A percentile compares a stretch with the other conserved stretches of the same genome.
Conservation (phyloP, 768 basidiomycete genomes). For the Auricularia sp. region DNA sequence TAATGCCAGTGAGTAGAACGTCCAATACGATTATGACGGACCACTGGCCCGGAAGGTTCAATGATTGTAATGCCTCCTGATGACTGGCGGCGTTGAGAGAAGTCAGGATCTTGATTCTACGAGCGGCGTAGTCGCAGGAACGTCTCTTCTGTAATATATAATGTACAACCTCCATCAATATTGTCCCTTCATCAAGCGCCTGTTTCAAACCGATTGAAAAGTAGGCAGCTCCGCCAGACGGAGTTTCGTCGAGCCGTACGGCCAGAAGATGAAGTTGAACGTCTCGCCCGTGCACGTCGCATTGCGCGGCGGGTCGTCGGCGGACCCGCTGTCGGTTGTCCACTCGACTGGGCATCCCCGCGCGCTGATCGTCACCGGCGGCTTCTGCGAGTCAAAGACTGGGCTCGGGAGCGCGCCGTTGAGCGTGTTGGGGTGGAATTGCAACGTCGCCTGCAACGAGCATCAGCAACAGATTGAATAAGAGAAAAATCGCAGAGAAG, state of each 20-base stretch:
- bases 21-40: no score
- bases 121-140: no score
- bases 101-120: no score
- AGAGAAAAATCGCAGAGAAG: neutral
- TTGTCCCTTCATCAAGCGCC: no score
- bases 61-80: no score
- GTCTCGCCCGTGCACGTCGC: neutral
- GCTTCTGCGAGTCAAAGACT: neutral
- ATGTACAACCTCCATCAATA: no score
- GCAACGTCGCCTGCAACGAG: neutral
- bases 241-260: neutral
- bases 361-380: conserved; percentile 3
- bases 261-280: conserved; percentile 4
- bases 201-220: neutral
- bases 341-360: neutral
- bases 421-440: neutral
- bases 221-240: conserved; percentile 4
- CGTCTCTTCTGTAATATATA: no score
- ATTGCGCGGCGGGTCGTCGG: conserved; percentile 3
- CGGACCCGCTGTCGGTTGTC: neutral
- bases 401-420: neutral
- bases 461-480: neutral
- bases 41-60: no score
- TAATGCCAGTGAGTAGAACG: no score
- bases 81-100: no score